phyloP scores from a whole-genome alignment of 768 basidiomycete genomes.

The Pulveroboletus ravenelii region DNA sequence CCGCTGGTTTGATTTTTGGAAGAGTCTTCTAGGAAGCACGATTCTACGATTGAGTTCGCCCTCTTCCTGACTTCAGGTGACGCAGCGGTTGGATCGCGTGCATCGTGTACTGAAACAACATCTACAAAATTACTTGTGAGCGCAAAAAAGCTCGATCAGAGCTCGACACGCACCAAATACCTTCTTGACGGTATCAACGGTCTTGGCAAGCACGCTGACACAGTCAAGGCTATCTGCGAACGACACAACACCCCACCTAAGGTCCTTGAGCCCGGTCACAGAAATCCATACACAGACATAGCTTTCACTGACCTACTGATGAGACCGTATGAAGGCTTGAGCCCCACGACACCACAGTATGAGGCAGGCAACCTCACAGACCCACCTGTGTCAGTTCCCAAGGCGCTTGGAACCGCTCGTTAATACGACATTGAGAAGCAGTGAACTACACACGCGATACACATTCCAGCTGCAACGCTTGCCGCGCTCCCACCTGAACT shows the following conservation, averaged over 20 bases:
- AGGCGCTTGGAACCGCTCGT: conserved; percentile 48
- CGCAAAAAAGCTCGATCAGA: background rate
- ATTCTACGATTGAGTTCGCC: conserved; percentile 28
- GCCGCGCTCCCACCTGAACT: conserved; percentile 96
- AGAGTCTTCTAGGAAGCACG: background rate
- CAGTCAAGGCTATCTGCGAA: conserved; percentile 96
- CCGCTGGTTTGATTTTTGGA: conserved; percentile 1
- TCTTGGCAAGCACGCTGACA: conserved; percentile 73
- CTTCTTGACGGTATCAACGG: conserved; percentile 42
- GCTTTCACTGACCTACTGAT: conserved; percentile 63
- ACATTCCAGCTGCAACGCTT: conserved; percentile 81
- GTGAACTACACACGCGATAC: conserved; percentile 64
- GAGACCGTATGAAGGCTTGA: conserved; percentile 94
- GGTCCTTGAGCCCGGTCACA: conserved; percentile 5
- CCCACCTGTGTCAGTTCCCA: conserved; percentile 95
- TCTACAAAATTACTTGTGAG: conserved; percentile 24
- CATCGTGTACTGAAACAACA: conserved; percentile 46
- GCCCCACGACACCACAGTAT: conserved; percentile 86
- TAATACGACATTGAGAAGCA: background rate
- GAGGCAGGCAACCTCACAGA: conserved; percentile 91
- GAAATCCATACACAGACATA: background rate
- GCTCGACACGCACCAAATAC: conserved; percentile 54
- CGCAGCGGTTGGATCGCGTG: conserved; percentile 71
- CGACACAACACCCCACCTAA: conserved; percentile 84
- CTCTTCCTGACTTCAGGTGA: conserved; percentile 34